Conservation (phyloP, 2,329 filamentous ascomycete species). For the Phialophora macrospora region DNA sequence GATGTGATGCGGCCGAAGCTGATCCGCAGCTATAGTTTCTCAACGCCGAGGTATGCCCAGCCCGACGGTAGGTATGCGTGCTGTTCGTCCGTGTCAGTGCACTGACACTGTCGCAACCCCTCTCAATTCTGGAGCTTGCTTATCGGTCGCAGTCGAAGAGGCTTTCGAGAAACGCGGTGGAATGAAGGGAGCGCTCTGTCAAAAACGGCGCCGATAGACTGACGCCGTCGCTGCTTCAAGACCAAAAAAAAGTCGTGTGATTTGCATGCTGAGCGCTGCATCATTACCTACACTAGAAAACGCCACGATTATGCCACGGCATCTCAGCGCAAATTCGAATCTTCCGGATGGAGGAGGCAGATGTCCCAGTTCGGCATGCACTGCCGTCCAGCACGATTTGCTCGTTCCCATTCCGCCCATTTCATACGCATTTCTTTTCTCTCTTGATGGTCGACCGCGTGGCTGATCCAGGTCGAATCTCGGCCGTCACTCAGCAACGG, state of each 20-base stretch:
- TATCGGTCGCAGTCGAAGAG: neutral
- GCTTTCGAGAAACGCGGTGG: neutral
- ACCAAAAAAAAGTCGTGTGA: neutral
- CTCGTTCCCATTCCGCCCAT: conserved; percentile 36
- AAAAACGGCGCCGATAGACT: neutral
- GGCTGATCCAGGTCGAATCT: conserved; percentile 34
- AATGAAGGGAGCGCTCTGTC: neutral
- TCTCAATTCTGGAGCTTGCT: neutral
- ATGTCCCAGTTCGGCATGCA: conserved; percentile 41
- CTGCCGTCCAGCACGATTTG: conserved; percentile 23
- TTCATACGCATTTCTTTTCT: conserved; percentile 36
- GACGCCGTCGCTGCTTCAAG: neutral
- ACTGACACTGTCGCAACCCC: neutral
- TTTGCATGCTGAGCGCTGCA: neutral
- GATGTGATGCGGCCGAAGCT: neutral
- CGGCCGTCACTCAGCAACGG: conserved; percentile 32
- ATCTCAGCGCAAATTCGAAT: conserved; percentile 36
- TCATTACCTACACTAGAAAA: conserved; percentile 16
- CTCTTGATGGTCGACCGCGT: conserved; percentile 34
- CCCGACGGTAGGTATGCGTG: conserved; percentile 2
- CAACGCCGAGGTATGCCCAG: neutral
- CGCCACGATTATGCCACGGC: neutral
- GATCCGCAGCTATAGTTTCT: neutral
- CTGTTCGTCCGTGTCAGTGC: neutral
- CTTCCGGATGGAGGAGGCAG: conserved; percentile 38